Conservation (phyloP, 1,284 basidiomycete genomes). For the Erythrobasidium hasegawianum region DNA sequence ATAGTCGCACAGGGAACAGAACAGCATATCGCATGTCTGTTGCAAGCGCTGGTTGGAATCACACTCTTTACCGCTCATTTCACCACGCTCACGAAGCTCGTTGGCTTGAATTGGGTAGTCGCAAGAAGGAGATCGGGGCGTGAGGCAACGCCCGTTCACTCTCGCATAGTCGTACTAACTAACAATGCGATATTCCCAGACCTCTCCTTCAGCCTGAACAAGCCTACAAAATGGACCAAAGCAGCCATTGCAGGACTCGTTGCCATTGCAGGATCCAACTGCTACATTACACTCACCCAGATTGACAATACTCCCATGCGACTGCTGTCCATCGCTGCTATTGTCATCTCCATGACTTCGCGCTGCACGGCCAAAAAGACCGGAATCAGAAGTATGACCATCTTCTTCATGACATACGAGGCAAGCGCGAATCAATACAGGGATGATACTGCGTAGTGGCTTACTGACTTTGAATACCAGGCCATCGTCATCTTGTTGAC, state of each 20-base stretch:
- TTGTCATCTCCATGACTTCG: not conserved
- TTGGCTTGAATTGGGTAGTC: not conserved
- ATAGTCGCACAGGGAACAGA: not conserved
- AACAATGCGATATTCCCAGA: too few relatives aligned
- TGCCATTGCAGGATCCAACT: not conserved
- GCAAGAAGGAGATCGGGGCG: not conserved
- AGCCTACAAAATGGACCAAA: not conserved
- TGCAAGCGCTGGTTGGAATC: not conserved
- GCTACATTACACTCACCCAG: not conserved
- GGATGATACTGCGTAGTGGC: too few relatives aligned
- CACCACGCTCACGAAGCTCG: not conserved
- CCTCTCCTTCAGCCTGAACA: not conserved
- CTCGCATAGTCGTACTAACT: too few relatives aligned
- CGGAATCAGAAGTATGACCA: slow-evolving; percentile 2
- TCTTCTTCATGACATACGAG: slow-evolving; percentile 21
- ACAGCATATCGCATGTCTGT: not conserved
- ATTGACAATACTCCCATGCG: not conserved
- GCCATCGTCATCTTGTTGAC: slow-evolving; percentile 2
- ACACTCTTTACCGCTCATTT: slow-evolving; percentile 1
- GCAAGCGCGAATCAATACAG: not conserved
- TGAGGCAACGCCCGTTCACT: not conserved
- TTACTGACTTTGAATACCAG: not conserved
- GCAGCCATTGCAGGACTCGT: not conserved
- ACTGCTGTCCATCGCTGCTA: slow-evolving; percentile 4
- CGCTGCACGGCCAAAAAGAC: not conserved